Conservation (phyloP, 2,329 filamentous ascomycete species). For the Myriangium duriaei region DNA sequence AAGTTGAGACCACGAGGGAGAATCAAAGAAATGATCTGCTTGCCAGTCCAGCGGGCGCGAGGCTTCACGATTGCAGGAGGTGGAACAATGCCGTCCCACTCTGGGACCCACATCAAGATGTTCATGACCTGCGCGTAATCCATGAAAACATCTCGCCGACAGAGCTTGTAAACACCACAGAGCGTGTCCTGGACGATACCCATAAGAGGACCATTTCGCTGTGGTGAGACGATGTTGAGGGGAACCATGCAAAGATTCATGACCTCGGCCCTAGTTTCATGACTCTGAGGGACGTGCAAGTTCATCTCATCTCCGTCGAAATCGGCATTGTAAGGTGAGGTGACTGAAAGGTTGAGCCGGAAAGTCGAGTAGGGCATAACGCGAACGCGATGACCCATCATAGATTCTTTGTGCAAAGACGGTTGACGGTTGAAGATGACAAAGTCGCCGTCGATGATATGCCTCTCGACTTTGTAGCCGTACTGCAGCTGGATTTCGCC, state of each 20-base stretch:
- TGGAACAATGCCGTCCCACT: conserved; percentile 93
- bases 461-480: conserved; percentile 97
- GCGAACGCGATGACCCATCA: conserved; percentile 97
- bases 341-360: conserved; percentile 91
- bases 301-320: conserved; percentile 99
- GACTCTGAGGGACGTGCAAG: conserved; percentile 93
- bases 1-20: conserved; percentile 78
- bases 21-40: conserved; percentile 91
- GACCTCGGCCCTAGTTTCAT: conserved; percentile 91
- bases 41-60: conserved; percentile 87
- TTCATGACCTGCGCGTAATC: conserved; percentile 91
- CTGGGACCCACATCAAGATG: conserved; percentile 90
- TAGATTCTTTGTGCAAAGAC: conserved; percentile 97
- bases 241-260: conserved; percentile 95
- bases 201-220: conserved; percentile 95
- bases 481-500: conserved; percentile 81
- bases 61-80: conserved; percentile 90
- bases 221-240: conserved; percentile 93
- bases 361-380: conserved; percentile 99
- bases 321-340: conserved; percentile 98
- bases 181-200: conserved; percentile 98
- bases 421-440: conserved; percentile 99
- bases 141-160: conserved; percentile 80
- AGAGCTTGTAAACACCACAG: conserved; percentile 94
- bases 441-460: conserved; percentile 89